Conservation (phyloP, 1,139 yeast genomes). For the Saccharomyces hybrid region DNA sequence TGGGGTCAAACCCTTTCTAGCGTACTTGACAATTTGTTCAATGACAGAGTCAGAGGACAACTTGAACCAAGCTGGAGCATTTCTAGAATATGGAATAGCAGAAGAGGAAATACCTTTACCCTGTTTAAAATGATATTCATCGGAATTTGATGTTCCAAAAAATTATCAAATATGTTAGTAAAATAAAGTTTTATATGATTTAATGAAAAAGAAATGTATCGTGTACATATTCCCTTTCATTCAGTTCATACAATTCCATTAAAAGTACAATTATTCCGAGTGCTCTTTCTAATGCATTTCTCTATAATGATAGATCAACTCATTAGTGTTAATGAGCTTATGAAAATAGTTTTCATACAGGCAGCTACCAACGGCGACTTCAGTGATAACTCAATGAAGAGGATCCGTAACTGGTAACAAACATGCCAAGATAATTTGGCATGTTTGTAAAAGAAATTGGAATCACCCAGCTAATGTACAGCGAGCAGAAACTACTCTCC, state of each 20-base stretch:
- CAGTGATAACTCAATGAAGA: background rate
- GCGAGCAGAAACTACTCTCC: conserved; percentile 11
- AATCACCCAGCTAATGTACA: conserved; percentile 32
- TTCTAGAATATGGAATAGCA: conserved; percentile 98
- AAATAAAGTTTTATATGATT: background rate
- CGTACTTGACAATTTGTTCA: conserved; percentile 98
- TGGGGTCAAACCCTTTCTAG: conserved; percentile 99
- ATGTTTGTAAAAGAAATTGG: conserved; percentile 17
- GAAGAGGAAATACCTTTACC: conserved; percentile 99
- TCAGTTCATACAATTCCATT: background rate
- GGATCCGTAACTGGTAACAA: background rate
- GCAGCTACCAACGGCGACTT: background rate
- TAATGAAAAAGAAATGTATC: background rate
- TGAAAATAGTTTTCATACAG: background rate
- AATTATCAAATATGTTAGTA: background rate
- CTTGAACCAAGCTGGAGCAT: conserved; percentile 99
- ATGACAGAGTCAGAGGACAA: conserved; percentile 89
- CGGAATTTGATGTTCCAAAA: conserved; percentile 16
- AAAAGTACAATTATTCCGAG: background rate
- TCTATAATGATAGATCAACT: background rate
- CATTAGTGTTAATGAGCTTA: background rate
- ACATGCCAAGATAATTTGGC: background rate
- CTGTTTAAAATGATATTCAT: conserved; percentile 40
- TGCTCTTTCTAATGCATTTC: background rate
- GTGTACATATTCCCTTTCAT: background rate